Evolutionary conservation across 371 early-diverging fungal genomes (phyloP), one percentile per base, ranked within the genome.

Genomic region (Mycotypha africana): DNA sequence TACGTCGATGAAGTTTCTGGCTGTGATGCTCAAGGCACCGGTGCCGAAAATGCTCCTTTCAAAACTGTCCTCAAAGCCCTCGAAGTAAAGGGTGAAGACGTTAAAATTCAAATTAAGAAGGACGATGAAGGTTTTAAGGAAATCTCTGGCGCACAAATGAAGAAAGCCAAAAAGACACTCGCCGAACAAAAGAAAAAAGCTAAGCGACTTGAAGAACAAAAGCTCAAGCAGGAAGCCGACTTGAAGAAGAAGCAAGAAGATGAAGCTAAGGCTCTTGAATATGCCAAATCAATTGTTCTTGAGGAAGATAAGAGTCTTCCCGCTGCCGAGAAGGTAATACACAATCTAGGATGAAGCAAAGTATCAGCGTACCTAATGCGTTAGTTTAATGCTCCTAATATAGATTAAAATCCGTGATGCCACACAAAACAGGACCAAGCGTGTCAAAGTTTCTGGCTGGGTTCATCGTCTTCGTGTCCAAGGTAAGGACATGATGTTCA

Each of bases 401-500:
- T 45, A 86, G 88, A 93, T 96, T 80, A 89, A 89, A 58, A 85
- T 95, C 56, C 63, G 79, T 53, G 68, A 91, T 40, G 63, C 78
- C 15, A 66, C 74, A 42, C 76, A 65, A 41, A 66, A 75, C 63
- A 86, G 97, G 51, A 84, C 79, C 37, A 66, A 72, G 55, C 89
- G 98, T 45, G 90, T 97, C 66, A 78, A 76, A 61, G 85, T 97
- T 4, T 85, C 80, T 35, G 98, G 96, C 43, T 98, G 98, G 98
- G 95, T 97, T 30, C 95, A 95, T 70, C 88, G 94, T 47, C 77
- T 88, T 49, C 91, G 97, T 51, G 88, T 86, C 25, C 97, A 98
- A 75, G 97, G 97, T 53, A 95, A 93, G 73, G 92, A 93, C 75
- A 86, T 98, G 88, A 86, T 85, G 79, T 97, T 98, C 61, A 56